These are phyloP conservation scores for Lactifluus rugatus DNA, from an alignment of 768 basidiomycete genomes.

Conservation along the genomic window DNA sequence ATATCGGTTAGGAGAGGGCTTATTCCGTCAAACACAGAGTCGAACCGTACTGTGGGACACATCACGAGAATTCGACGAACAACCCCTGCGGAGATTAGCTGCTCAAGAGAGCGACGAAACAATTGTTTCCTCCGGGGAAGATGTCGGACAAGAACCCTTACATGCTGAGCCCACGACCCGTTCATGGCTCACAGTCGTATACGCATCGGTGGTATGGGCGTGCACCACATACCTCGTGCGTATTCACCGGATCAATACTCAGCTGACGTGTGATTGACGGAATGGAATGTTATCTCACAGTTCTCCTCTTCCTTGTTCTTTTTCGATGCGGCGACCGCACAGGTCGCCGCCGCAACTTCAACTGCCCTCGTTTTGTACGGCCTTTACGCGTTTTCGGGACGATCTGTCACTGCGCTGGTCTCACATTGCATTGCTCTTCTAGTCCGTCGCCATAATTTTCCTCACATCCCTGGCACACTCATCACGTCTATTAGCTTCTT, in stretches of 20 bases:
- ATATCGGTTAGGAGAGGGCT: background rate
- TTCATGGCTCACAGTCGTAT: background rate
- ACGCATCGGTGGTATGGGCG: constrained; percentile 7
- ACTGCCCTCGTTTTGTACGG: constrained; percentile 3
- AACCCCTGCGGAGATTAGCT: constrained; percentile 3
- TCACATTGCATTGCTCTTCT: constrained; percentile 30
- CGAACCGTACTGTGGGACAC: constrained; percentile 2
- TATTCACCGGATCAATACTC: background rate
- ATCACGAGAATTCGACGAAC: constrained; percentile 4
- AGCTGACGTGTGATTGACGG: background rate
- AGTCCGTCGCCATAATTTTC: constrained; percentile 21
- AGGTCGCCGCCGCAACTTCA: constrained; percentile 6
- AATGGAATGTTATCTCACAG: background rate
- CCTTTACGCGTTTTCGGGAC: constrained; percentile 17
- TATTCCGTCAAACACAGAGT: background rate
- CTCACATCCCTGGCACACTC: background rate
- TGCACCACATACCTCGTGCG: constrained; percentile 8
- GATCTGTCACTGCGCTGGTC: constrained; percentile 20
- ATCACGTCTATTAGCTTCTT: constrained; percentile 22
- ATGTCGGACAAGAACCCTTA: background rate
- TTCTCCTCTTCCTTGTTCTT: constrained; percentile 3
- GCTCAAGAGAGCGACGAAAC: background rate
- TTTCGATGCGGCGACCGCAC: constrained; percentile 9
- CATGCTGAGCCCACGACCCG: background rate
- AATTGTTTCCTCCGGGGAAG: background rate